Evolutionary conservation across 441 rosid genomes (phyloP).

Genomic region (Metrosideros polymorpha): DNA sequence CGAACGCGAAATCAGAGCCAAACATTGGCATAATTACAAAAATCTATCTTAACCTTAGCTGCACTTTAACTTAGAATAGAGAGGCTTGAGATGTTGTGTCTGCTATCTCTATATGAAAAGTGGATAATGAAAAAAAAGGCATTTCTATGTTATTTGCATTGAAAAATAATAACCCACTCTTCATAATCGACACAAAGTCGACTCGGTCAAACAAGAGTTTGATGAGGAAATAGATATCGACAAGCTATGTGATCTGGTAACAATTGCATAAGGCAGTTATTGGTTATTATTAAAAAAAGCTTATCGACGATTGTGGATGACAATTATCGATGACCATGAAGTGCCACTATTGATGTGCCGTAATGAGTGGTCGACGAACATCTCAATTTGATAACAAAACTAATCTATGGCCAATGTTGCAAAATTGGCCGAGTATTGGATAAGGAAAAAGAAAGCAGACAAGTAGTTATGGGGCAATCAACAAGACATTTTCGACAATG

Average conservation of each 20-base stretch:
- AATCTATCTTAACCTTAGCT: not conserved
- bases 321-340: not conserved
- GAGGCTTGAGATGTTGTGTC: too few relatives aligned
- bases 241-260: rapidly evolving
- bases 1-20: too few relatives aligned
- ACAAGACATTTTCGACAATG: not conserved
- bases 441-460: not conserved
- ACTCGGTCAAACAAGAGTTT: not conserved
- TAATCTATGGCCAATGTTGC: not conserved
- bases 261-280: not conserved
- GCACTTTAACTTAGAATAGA: not conserved
- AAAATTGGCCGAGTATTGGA: not conserved
- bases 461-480: not conserved
- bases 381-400: not conserved
- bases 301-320: constrained; percentile 46
- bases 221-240: rapidly evolving
- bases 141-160: not conserved
- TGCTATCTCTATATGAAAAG: not conserved
- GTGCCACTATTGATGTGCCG: not conserved
- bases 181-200: rapidly evolving
- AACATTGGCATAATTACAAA: too few relatives aligned
- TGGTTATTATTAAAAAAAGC: not conserved
- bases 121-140: not conserved
- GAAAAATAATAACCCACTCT: not conserved
- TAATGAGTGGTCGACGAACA: rapidly evolving